Percentiles rank a stretch among this genome's conserved stretches.
These are phyloP conservation scores for Daldinia sp. DNA, from an alignment of 2,329 filamentous ascomycete genomes.

Conservation along the genomic window DNA sequence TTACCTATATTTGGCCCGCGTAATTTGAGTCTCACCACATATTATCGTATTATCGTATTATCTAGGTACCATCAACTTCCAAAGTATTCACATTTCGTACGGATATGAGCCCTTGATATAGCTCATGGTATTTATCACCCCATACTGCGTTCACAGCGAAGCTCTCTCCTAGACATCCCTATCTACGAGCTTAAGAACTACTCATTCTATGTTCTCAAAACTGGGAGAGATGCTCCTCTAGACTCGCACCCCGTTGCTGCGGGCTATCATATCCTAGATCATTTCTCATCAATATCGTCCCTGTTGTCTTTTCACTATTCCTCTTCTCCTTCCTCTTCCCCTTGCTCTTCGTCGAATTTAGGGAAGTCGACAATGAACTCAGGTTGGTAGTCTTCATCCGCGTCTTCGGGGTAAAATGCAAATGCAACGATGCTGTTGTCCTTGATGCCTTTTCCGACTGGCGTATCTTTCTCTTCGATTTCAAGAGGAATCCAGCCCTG, in stretches of 20 bases:
- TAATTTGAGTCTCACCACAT: not conserved
- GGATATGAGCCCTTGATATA: not conserved
- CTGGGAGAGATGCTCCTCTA: not conserved
- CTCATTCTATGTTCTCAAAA: not conserved
- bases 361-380: slow-evolving; percentile 58
- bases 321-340: slow-evolving; percentile 50
- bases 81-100: not conserved
- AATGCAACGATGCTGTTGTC: slow-evolving; percentile 62
- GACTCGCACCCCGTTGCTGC: not conserved
- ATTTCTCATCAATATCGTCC: slow-evolving; percentile 11
- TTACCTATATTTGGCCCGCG: not conserved
- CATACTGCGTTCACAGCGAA: not conserved
- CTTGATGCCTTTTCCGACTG: slow-evolving; percentile 54
- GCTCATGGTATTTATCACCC: not conserved
- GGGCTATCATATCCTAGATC: not conserved
- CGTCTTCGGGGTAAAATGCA: slow-evolving; percentile 51
- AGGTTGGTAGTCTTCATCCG: slow-evolving; percentile 50
- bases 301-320: slow-evolving; percentile 27
- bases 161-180: not conserved
- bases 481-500: slow-evolving; percentile 61
- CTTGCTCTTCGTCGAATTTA: slow-evolving; percentile 52
- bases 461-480: slow-evolving; percentile 50
- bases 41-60: no score
- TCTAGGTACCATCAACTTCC: not conserved
- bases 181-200: not conserved